Evolutionary conservation across 75 land plant species (phyloP), one percentile per base, ranked within the genome.

Genomic region (Pinus taeda): DNA sequence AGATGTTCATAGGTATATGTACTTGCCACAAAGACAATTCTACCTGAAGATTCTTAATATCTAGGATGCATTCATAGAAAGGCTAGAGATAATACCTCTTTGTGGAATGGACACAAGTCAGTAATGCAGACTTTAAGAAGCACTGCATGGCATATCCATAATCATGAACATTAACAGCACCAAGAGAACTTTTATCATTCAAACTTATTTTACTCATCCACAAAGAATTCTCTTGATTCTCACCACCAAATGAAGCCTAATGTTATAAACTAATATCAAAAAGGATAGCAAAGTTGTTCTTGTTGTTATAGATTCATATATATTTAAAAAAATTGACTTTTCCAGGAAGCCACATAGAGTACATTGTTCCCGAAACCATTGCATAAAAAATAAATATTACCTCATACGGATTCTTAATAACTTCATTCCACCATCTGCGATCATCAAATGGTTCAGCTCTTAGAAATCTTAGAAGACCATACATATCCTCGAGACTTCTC

Each of bases 371-470:
- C 15, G 24, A 26, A 15, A 55, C 3, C 21, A 8, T 29, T 22
- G 15, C 15, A 24, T 57, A 8, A 24, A 11, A 73, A 73, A 49
- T 13, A 73, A 55, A 18, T 20, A 60, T 11, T 78, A 97, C 99
- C 99, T 97, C 98, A 82, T 93, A 97, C 64, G 99, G 99, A 74
- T 87, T 83, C 82, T 91, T 82, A 42, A 97, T 81, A 61, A 88
- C 88, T 77, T 90, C 91, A 78, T 61, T 78, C 99, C 99, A 97
- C 96, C 96, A 95, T 59, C 89, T 85, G 66, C 76, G 73, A 73
- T 86, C 75, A 83, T 91, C 81, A 73, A 95, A 97, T 60, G 99
- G 99, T 71, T 84, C 84, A 26, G 87, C 86, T 78, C 81, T 78
- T 58, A 97, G 85, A 74, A 97, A 97, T 29, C 86, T 82, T 30